phyloP scores from a whole-genome alignment of 2,329 filamentous ascomycete genomes.

The Septoria petroselini region DNA sequence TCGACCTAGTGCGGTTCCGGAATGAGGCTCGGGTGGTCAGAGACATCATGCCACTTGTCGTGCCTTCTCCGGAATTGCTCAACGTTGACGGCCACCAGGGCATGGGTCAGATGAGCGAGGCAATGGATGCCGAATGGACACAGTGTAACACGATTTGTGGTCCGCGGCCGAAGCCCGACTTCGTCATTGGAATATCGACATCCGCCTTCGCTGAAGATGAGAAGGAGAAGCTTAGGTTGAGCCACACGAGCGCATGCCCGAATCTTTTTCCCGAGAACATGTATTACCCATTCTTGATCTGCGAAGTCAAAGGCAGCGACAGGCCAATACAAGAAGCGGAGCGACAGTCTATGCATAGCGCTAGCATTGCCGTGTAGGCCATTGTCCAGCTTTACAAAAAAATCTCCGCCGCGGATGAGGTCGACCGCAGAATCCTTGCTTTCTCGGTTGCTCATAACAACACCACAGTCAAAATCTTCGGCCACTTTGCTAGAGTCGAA shows the following conservation, averaged over 20 bases:
- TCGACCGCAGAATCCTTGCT: constrained; percentile 15
- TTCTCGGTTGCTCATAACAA: constrained; percentile 21
- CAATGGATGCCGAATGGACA: constrained; percentile 15
- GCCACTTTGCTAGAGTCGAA: background rate
- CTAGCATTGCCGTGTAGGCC: constrained; percentile 24
- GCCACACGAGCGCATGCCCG: constrained; percentile 9
- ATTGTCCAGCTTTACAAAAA: constrained; percentile 19
- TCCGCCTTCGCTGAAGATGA: constrained; percentile 16
- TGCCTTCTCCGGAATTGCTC: constrained; percentile 13
- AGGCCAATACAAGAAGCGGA: constrained; percentile 18
- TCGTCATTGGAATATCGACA: constrained; percentile 11
- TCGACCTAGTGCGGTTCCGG: background rate
- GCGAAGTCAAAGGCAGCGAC: constrained; percentile 19
- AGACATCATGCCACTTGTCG: constrained; percentile 9
- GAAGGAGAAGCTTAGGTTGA: constrained; percentile 15
- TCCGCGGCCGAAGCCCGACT: constrained; percentile 19
- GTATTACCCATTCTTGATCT: constrained; percentile 23
- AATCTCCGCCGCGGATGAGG: constrained; percentile 4
- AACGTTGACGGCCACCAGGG: constrained; percentile 1
- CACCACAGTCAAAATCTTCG: constrained; percentile 16
- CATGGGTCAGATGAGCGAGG: constrained; percentile 12
- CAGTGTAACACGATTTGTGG: constrained; percentile 15
- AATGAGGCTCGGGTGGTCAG: constrained; percentile 7
- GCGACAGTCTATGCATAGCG: constrained; percentile 24
- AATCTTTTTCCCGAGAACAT: constrained; percentile 15